A percentile compares a stretch with the other conserved stretches of the same genome.
Evolutionary conservation across 495 filamentous ascomycete species (phyloP).

Genomic region (Lineolata rhizophorae): DNA sequence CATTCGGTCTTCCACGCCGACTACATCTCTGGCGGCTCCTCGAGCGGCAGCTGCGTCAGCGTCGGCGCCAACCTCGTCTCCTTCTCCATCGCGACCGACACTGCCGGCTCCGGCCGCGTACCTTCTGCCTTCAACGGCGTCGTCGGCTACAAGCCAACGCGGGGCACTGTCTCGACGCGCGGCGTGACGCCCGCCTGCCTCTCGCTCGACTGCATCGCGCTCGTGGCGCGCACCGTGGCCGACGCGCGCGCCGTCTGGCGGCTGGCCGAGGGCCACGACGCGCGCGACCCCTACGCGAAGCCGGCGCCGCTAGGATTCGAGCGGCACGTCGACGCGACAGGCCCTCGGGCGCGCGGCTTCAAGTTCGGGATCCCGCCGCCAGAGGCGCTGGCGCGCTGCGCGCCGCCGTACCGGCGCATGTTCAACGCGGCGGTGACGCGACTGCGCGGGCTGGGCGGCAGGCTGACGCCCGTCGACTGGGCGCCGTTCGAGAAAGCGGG

Average conservation of each 20-base stretch:
- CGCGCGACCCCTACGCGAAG: constrained; percentile 33
- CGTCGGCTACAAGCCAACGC: constrained; percentile 46
- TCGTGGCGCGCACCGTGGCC: constrained; percentile 27
- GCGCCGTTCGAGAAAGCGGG: constrained; percentile 29
- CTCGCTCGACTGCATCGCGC: constrained; percentile 38
- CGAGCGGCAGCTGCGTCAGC: constrained; percentile 33
- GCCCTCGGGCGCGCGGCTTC: constrained; percentile 23
- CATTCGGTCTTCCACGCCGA: constrained; percentile 27
- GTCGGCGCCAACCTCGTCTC: constrained; percentile 34
- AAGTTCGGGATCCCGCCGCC: constrained; percentile 30
- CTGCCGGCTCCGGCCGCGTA: constrained; percentile 41
- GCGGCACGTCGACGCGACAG: constrained; percentile 29
- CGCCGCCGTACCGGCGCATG: constrained; percentile 19
- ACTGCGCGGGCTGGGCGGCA: constrained; percentile 26
- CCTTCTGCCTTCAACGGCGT: constrained; percentile 41
- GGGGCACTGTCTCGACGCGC: constrained; percentile 32
- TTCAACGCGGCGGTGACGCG: constrained; percentile 23
- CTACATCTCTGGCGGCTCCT: constrained; percentile 44
- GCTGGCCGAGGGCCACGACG: constrained; percentile 29
- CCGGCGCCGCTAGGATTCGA: constrained; percentile 14
- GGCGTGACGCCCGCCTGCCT: constrained; percentile 39
- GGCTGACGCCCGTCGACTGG: constrained; percentile 28
- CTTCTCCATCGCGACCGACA: constrained; percentile 42
- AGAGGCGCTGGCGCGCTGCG: constrained; percentile 24
- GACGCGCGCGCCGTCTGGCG: constrained; percentile 35